A percentile compares a stretch with the other conserved stretches of the same genome.
Evolutionary conservation across 176 grass and related monocot genomes (phyloP).

Genomic region (Musa schizocarpa): DNA sequence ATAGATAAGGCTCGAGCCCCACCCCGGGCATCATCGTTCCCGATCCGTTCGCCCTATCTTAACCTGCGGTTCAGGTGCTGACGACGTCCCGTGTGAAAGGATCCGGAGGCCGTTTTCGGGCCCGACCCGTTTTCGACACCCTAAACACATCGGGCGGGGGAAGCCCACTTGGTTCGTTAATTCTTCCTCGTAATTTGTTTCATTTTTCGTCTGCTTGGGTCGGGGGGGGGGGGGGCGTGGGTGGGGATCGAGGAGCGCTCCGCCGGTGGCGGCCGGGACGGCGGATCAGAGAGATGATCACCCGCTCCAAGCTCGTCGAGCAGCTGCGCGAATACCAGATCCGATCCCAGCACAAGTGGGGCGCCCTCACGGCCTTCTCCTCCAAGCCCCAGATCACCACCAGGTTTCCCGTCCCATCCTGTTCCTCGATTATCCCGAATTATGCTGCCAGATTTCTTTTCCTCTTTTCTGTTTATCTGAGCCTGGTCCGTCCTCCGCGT

Average conservation of each 20-base stretch:
- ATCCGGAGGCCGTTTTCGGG: not conserved
- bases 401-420: constrained; percentile 29
- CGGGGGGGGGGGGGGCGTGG: not conserved
- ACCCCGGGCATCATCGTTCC: too few species aligned
- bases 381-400: constrained; percentile 70
- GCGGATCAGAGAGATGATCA: constrained; percentile 53
- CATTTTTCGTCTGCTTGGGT: not conserved
- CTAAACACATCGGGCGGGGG: not conserved
- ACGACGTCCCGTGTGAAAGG: too few species aligned
- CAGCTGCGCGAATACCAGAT: constrained; percentile 85
- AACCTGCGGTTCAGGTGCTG: too few species aligned
- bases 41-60: too few species aligned
- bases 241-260: not conserved
- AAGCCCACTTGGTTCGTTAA: not conserved
- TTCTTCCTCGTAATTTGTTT: not conserved
- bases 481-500: not conserved
- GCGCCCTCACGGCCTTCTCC: constrained; percentile 50
- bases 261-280: not conserved
- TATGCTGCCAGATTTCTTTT: too few species aligned
- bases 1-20: too few species aligned
- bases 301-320: constrained; percentile 82
- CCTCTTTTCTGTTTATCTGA: too few species aligned
- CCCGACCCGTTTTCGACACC: not conserved
- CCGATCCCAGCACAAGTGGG: constrained; percentile 71
- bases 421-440: too few species aligned